Conservation (phyloP, 805 yeast species). For the Saccharomycopsis selenospora region DNA sequence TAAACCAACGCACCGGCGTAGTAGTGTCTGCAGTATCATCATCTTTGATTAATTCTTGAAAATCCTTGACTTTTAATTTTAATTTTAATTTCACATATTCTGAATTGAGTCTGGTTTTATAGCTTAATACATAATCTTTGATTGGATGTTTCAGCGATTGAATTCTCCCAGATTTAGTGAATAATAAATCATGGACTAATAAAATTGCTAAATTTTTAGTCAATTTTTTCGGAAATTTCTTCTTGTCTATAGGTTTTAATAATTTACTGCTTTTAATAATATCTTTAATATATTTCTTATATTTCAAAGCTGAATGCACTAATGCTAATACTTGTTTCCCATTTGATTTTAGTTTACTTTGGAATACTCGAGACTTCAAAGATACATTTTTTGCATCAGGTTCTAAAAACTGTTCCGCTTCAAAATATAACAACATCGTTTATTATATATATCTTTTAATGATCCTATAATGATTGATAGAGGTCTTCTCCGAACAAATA, state of each 20-base stretch:
- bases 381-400: constrained; percentile 43
- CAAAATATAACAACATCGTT: constrained; percentile 38
- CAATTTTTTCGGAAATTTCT: constrained; percentile 41
- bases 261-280: constrained; percentile 64
- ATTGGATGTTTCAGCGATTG: constrained; percentile 85
- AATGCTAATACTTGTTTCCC: constrained; percentile 86
- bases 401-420: constrained; percentile 36
- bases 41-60: constrained; percentile 46
- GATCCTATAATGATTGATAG: no score
- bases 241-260: constrained; percentile 38
- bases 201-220: constrained; percentile 50
- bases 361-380: constrained; percentile 45
- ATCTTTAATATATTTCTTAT: constrained; percentile 52
- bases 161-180: constrained; percentile 70
- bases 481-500: no score
- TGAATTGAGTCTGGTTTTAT: constrained; percentile 75
- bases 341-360: constrained; percentile 46
- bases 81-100: constrained; percentile 75
- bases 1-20: constrained; percentile 75
- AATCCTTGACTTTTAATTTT: constrained; percentile 54
- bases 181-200: constrained; percentile 72
- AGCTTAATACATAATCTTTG: constrained; percentile 70
- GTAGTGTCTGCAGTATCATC: constrained; percentile 36
- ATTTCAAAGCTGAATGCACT: constrained; percentile 68
- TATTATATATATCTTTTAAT: no score